A percentile compares a stretch with the other conserved stretches of the same genome.
These are phyloP conservation scores for Cutaneotrichosporon cavernicola DNA, from an alignment of 1,284 basidiomycete species.

Conservation along the genomic window DNA sequence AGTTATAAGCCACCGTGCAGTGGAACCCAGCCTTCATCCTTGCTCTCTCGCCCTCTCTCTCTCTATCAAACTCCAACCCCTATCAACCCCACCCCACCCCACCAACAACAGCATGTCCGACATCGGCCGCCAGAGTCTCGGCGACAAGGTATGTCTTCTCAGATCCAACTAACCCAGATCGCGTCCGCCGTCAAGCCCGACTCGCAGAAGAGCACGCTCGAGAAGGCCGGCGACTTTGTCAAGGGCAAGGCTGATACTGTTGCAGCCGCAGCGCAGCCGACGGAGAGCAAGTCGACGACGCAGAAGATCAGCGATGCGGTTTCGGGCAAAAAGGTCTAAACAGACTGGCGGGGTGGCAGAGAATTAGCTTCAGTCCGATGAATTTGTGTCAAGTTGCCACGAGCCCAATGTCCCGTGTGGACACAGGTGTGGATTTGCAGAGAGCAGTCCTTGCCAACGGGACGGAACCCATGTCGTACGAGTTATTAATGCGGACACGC, in stretches of 20 bases:
- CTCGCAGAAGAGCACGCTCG: conserved; percentile 49
- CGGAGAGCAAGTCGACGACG: conserved; percentile 48
- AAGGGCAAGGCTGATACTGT: conserved; percentile 44
- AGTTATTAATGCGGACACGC: too few relatives aligned
- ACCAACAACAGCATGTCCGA: conserved; percentile 23
- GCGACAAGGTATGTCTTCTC: conserved; percentile 39
- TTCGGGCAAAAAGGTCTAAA: conserved; percentile 26
- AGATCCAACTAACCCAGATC: conserved; percentile 19
- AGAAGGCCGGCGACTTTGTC: conserved; percentile 47
- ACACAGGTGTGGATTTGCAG: too few relatives aligned
- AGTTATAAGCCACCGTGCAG: too few relatives aligned
- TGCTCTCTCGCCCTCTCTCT: neutral
- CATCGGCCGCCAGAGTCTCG: conserved; percentile 43
- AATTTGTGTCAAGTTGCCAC: neutral
- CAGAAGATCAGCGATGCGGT: conserved; percentile 49
- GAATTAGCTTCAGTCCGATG: conserved; percentile 7
- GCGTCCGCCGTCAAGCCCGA: conserved; percentile 47
- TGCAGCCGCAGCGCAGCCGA: conserved; percentile 42
- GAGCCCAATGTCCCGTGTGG: too few relatives aligned
- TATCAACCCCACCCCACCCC: conserved; percentile 15
- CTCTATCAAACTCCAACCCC: neutral
- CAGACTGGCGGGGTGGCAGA: conserved; percentile 10
- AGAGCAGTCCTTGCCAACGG: too few relatives aligned
- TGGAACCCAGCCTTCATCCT: too few relatives aligned
- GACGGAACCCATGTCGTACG: too few relatives aligned